Base-by-base conservation (phyloP, 176 grass and related monocot species). In the Eleusine coracana region DNA sequence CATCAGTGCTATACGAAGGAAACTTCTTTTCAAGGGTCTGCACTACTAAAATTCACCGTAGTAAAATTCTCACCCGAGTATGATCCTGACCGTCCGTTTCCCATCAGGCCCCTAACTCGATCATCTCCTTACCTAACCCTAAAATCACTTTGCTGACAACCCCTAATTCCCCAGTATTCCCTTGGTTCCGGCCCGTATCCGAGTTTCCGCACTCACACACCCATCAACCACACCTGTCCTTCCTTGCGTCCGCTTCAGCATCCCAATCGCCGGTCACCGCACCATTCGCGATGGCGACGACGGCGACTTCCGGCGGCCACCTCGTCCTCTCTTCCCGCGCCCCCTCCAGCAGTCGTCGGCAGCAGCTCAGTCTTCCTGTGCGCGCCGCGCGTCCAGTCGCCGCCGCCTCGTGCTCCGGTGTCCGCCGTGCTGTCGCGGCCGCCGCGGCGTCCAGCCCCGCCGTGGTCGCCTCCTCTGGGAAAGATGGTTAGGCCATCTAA, bases 401-500 rank as follows among this genome's bases (percentile, higher is more conserved):
- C 68, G 66, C 77, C 40, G 11, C 86, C n/a, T 16, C 74, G n/a
- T n/a, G 68, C 68, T 42, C 84, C 50, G 72, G 29, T 4, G 48
- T 59, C 73, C 82, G 80, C 70, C 82, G 74, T 54, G 54, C 74
- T 48, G 56, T 70, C 62, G 71, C 51, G 11, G 55, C 42, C 71
- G 85, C 89, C 68, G 77, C 75, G 21, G 83, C 89, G 42, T 75
- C 83, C 37, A 77, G 61, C 63, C 77, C 84, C 29, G 23, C 83
- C 15, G 73, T 49, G 37, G 25, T 54, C 0, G 72, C 68, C 41
- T 89, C 61, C 20, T 10, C 64, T 0, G 69, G 68, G 52, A 86
- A 86, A 79, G 69, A 79, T 28, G 88, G 88, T 90, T 69, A 79
- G 75, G 20, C 34, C 50, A 54, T 79, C 23, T 82, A 5, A n/a